A percentile compares a stretch with the other conserved stretches of the same genome.
Conservation (phyloP, 768 basidiomycete species). For the Fomitopsis pulvina region DNA sequence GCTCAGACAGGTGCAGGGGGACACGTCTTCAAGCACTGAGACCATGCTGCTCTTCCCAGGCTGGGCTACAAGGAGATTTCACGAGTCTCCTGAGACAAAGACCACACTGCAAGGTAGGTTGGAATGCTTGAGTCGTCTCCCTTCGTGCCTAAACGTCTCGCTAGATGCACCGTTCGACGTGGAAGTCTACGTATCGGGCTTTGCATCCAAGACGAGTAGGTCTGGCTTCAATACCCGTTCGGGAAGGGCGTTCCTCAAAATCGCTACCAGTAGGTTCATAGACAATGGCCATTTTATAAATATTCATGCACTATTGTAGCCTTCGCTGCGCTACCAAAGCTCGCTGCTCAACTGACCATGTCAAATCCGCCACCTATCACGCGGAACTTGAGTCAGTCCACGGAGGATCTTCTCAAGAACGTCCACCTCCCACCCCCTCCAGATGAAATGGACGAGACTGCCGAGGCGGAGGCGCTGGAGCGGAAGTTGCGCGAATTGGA, state of each 20-base stretch:
- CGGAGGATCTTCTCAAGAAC: conserved; percentile 42
- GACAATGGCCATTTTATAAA: background rate
- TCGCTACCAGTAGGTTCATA: conserved; percentile 42
- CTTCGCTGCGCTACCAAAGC: conserved; percentile 68
- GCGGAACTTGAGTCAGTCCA: conserved; percentile 24
- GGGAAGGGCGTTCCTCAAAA: conserved; percentile 65
- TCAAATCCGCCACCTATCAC: conserved; percentile 20
- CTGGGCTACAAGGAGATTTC: conserved; percentile 60
- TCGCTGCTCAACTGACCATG: conserved; percentile 3
- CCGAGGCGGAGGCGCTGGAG: conserved; percentile 50
- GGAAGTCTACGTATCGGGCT: conserved; percentile 72
- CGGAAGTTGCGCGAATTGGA: conserved; percentile 37
- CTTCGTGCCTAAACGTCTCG: conserved; percentile 18
- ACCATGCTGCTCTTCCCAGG: conserved; percentile 67
- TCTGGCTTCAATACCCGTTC: conserved; percentile 62
- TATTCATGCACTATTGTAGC: conserved; percentile 31
- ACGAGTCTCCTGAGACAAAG: conserved; percentile 7
- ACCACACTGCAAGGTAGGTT: conserved; percentile 18
- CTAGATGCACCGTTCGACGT: conserved; percentile 55
- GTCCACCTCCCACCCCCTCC: conserved; percentile 50
- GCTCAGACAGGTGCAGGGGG: conserved; percentile 18
- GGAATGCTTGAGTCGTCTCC: background rate
- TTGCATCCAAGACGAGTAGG: conserved; percentile 53
- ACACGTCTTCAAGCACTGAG: conserved; percentile 27
- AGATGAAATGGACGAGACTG: conserved; percentile 53